Base-by-base conservation (phyloP, 2,329 filamentous ascomycete species). In the Phaeosphaeria sp. region DNA sequence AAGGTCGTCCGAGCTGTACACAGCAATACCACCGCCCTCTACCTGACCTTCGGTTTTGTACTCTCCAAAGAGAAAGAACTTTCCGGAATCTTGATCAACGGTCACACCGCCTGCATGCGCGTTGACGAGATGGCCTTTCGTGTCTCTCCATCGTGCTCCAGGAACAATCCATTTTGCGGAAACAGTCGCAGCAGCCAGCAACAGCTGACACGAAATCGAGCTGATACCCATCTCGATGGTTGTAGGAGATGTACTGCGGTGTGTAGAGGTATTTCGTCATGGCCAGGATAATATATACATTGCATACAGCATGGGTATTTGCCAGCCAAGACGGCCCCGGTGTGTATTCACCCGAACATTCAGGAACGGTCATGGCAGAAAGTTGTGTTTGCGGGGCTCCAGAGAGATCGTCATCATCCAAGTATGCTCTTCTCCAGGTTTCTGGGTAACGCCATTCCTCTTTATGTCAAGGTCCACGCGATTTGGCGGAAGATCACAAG, bases 11-110 rank as follows among this genome's bases (percentile, higher is more conserved):
- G 86, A 88, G 67, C 84, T 87, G 59, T 76, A 76, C 0, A 87
- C 86, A 0, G 84, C 83, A 0, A 89, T 75, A 18, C 86, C 86
- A 0, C 84, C 86, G 10, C 86, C 86, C 65, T 89, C 86, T 7
- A 78, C 79, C 59, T 86, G 84, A 0, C 81, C 84, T 62, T 88
- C 72, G 11, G 80, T 74, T 73, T 89, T 89, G 74, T 87, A 84
- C 67, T 89, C 86, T 36, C 86, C 86, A 55, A 88, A 88, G 80
- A 82, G 83, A 74, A 82, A 88, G 69, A 86, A 89, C 58, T 80
- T 84, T 17, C 82, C 82, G 0, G 80, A 80, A 5, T 80, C 79
- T 41, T 82, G 72, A 42, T 88, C 84, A 0, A 84, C 69, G 0
- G 81, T 81, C 6, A 89, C 77, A 13, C 82, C 82, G 1, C 86